These are phyloP conservation scores for Fraxinus angustifolia DNA, from an alignment of 305 asterid species.

Conservation along the genomic window DNA sequence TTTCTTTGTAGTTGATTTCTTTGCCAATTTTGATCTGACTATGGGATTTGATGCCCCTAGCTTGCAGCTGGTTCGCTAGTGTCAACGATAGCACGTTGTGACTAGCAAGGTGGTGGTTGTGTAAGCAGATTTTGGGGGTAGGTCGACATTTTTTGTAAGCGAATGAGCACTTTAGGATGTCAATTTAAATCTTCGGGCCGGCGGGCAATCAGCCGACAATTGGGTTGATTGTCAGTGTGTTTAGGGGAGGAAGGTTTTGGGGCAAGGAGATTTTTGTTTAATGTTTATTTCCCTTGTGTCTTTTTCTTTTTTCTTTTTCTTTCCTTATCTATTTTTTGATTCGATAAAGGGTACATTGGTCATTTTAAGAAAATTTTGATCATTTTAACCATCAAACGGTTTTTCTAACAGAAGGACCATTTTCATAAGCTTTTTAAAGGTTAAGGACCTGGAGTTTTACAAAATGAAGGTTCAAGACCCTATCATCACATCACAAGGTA, in stretches of 20 bases:
- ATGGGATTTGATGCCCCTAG: background rate
- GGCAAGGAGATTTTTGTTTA: background rate
- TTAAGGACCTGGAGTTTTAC: background rate
- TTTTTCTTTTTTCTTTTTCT: background rate
- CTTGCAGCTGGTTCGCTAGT: background rate
- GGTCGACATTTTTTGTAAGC: background rate
- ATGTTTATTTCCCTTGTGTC: background rate
- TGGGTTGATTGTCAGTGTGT: background rate
- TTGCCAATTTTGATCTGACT: background rate
- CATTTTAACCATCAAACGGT: background rate
- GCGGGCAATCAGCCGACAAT: background rate
- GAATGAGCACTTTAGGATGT: background rate
- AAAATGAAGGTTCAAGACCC: background rate
- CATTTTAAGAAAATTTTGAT: background rate
- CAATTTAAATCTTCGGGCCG: background rate
- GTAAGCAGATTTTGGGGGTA: background rate
- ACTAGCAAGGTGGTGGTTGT: background rate
- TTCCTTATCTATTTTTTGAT: background rate
- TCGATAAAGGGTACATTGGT: background rate
- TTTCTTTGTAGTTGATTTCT: background rate
- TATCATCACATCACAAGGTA: background rate
- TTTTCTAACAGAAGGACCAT: background rate
- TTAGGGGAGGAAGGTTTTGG: background rate
- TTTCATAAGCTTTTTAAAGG: background rate
- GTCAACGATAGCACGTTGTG: background rate